These are phyloP conservation scores for Carex parvula DNA, from an alignment of 176 grass and related monocot species.

Conservation along the genomic window DNA sequence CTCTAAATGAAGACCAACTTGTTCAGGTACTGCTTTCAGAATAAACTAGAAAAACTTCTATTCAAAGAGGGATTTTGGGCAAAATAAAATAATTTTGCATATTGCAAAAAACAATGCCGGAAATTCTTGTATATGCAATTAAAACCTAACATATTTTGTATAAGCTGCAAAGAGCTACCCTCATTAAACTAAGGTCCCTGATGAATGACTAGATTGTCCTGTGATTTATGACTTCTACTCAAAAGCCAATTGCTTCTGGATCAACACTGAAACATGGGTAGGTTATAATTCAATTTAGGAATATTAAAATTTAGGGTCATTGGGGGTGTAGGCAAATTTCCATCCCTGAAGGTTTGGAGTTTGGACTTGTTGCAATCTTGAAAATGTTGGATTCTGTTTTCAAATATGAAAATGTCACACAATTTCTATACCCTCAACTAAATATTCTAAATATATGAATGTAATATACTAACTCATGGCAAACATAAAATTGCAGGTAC, in stretches of 20 bases:
- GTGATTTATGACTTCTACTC: neutral
- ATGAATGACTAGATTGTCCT: neutral
- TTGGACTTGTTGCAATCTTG: conserved; percentile 4
- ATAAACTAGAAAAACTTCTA: neutral
- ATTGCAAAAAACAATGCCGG: neutral
- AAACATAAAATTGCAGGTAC: conserved; percentile 58
- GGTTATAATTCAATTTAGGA: neutral
- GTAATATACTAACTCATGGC: neutral
- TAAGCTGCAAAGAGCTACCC: neutral
- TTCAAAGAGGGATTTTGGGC: neutral
- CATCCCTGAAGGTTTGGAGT: neutral
- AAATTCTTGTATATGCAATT: neutral
- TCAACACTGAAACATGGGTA: neutral
- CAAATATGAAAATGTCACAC: neutral
- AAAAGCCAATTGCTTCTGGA: neutral
- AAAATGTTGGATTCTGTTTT: conserved; percentile 4
- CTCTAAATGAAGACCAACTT: conserved; percentile 88
- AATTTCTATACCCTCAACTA: neutral
- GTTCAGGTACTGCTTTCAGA: conserved; percentile 61
- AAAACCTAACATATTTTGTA: neutral
- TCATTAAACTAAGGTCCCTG: neutral
- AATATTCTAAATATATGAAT: neutral
- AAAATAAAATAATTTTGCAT: neutral
- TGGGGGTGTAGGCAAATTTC: neutral
- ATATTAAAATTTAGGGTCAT: neutral